These are phyloP conservation scores for Diaporthe capsici DNA, from an alignment of 2,329 filamentous ascomycete species.

Conservation along the genomic window DNA sequence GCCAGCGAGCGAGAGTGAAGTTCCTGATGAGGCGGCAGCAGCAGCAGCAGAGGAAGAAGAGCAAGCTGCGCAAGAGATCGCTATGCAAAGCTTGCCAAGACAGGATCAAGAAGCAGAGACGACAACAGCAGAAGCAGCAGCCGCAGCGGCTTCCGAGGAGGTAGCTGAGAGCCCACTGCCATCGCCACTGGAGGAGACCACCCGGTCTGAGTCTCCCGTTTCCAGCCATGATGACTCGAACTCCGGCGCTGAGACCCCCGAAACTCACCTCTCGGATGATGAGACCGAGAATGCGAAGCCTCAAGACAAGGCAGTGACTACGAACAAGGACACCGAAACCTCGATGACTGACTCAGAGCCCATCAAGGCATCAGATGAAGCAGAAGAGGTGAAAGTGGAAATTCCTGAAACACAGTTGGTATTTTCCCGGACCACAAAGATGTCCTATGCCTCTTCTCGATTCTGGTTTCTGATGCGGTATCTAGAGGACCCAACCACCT, in stretches of 20 bases:
- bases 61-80: not conserved
- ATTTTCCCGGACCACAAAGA: slow-evolving; percentile 40
- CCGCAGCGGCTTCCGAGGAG: not conserved
- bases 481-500: slow-evolving; percentile 54
- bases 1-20: slow-evolving; percentile 11
- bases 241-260: slow-evolving; percentile 16
- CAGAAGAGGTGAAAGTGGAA: slow-evolving; percentile 32
- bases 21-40: slow-evolving; percentile 16
- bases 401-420: slow-evolving; percentile 32
- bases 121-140: not conserved
- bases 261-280: slow-evolving; percentile 12
- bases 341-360: slow-evolving; percentile 29
- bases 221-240: slow-evolving; percentile 9
- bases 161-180: slow-evolving; percentile 9
- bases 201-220: slow-evolving; percentile 5
- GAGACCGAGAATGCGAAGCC: slow-evolving; percentile 11
- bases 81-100: slow-evolving; percentile 1
- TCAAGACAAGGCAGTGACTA: not conserved
- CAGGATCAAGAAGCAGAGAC: not conserved
- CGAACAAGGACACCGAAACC: slow-evolving; percentile 21
- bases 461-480: slow-evolving; percentile 56
- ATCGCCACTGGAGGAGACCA: slow-evolving; percentile 7
- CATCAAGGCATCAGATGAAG: slow-evolving; percentile 32
- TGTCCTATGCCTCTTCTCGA: slow-evolving; percentile 56
- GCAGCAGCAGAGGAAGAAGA: slow-evolving; percentile 9